Conservation (phyloP, 169 alveolate species). For the Cystoisospora suis region DNA sequence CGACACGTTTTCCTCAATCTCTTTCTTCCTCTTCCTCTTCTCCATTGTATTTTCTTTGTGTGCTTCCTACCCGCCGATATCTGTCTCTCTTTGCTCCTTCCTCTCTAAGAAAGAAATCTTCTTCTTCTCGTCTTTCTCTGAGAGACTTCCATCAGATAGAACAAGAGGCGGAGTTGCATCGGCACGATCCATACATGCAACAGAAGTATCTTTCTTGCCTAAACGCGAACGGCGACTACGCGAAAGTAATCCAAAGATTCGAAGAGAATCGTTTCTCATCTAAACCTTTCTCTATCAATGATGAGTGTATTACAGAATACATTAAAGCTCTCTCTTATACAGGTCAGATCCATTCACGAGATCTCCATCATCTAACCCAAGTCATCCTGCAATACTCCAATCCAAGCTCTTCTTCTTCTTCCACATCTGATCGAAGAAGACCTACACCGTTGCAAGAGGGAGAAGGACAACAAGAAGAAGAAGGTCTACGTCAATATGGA, state of each 20-base stretch:
- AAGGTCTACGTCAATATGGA: no score
- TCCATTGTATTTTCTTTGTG: no score
- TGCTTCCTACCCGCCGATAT: no score
- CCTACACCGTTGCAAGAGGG: no score
- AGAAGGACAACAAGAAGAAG: no score
- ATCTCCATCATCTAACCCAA: no score
- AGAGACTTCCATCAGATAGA: neutral
- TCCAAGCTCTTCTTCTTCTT: no score
- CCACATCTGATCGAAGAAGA: no score
- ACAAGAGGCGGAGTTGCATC: conserved; percentile 4
- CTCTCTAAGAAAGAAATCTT: no score
- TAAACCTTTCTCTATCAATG: neutral
- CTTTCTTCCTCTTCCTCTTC: neutral
- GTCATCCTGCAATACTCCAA: no score
- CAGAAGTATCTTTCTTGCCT: neutral
- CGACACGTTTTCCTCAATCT: neutral
- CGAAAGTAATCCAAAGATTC: neutral
- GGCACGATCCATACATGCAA: neutral
- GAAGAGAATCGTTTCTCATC: neutral
- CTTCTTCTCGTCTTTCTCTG: neutral
- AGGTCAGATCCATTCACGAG: neutral
- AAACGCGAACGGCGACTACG: neutral
- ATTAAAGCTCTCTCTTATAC: neutral
- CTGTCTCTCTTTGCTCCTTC: no score
- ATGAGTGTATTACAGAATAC: neutral